Evolutionary conservation across 108 stramenopile genomes (phyloP).

Genomic region (Aurantiochytrium sp.): DNA sequence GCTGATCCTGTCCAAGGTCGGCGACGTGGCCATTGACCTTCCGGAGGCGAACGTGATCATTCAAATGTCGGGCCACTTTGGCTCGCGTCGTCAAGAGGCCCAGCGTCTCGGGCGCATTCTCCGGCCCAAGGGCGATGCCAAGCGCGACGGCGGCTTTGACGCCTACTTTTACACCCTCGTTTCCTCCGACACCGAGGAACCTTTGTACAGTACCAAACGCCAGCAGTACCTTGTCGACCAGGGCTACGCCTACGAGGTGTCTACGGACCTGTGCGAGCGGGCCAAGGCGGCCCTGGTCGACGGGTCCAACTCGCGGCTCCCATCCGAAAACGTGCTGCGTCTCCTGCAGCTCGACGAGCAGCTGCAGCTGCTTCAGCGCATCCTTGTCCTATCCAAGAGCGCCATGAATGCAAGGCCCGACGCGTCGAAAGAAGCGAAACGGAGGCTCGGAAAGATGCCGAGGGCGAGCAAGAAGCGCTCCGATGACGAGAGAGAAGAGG

Average conservation of each 20-base stretch:
- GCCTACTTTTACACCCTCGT: conserved; percentile 99
- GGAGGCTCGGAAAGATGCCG: background rate
- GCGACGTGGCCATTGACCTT: conserved; percentile 96
- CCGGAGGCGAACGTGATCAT: conserved; percentile 99
- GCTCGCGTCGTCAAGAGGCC: conserved; percentile 95
- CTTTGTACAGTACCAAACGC: conserved; percentile 92
- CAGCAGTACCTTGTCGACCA: conserved; percentile 98
- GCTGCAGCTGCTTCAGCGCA: background rate
- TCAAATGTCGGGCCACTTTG: conserved; percentile 96
- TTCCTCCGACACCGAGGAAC: conserved; percentile 93
- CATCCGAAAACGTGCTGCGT: background rate
- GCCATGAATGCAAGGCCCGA: background rate
- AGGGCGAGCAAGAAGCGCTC: background rate
- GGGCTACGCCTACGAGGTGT: conserved; percentile 99
- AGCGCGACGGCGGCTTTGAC: conserved; percentile 87
- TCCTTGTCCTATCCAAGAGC: background rate
- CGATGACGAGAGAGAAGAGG: background rate
- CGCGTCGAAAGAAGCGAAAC: too few relatives aligned
- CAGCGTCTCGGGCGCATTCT: conserved; percentile 97
- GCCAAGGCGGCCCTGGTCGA: conserved; percentile 45
- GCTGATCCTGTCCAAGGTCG: conserved; percentile 90
- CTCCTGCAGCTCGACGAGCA: background rate
- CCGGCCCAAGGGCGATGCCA: conserved; percentile 82
- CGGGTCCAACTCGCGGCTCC: background rate
- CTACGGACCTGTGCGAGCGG: conserved; percentile 74